These are phyloP conservation scores for Pythium folliculosum DNA, from an alignment of 352 stramenopile species.

Conservation along the genomic window DNA sequence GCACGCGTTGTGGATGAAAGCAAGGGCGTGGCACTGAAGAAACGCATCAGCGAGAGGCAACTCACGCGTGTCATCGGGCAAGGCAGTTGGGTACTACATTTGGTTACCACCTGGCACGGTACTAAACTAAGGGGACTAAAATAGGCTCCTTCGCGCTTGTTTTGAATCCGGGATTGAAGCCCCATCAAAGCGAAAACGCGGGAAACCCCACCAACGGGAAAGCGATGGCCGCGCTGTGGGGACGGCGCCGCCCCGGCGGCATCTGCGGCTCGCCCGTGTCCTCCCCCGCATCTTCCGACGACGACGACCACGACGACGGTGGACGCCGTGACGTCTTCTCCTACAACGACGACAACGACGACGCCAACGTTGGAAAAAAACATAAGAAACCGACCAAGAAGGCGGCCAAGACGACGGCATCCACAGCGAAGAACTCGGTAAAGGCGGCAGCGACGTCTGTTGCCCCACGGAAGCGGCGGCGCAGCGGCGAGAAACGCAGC, in stretches of 20 bases:
- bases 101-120: too few relatives aligned
- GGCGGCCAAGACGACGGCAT: not conserved
- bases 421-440: not conserved
- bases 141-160: too few relatives aligned
- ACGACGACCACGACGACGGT: conserved; percentile 11
- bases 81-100: too few relatives aligned
- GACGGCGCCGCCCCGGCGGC: conserved; percentile 8
- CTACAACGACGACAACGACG: conserved; percentile 6
- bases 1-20: too few relatives aligned
- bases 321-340: conserved; percentile 17
- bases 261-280: conserved; percentile 26
- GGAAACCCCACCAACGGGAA: not conserved
- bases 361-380: not conserved
- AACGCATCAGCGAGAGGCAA: too few relatives aligned
- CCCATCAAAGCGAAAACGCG: too few relatives aligned
- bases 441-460: not conserved
- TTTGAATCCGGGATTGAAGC: too few relatives aligned
- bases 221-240: not conserved
- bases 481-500: not conserved
- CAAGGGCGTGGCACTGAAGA: too few relatives aligned
- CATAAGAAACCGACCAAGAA: not conserved
- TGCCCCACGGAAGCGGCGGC: not conserved
- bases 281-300: not conserved
- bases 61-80: too few relatives aligned
- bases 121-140: too few relatives aligned